Base-by-base conservation (phyloP, 805 yeast species). In the Pichia heedii region DNA sequence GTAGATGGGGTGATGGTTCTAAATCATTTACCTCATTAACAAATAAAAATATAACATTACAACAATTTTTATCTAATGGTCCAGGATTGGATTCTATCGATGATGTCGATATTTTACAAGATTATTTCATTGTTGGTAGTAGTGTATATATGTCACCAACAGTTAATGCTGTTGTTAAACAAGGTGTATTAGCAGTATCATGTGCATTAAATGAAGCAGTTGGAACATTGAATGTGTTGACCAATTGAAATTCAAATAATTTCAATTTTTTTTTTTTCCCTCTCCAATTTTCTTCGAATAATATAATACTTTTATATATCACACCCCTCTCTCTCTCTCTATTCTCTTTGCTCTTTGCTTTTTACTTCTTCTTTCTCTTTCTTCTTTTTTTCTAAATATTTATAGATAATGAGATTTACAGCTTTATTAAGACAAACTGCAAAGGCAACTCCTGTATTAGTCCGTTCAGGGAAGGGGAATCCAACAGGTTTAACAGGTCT, bases 131-230 rank as follows among this genome's bases (percentile, higher is more conserved):
- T 38, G 78, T 88, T 34, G 96, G 96, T 4, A 94, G 95, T 18
- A 88, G 86, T 56, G 82, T 93, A 2, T 93, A 88, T 63, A 90
- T 85, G 77, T 82, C 96, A 0, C 97, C 97, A 0, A 67, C 77
- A 16, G 71, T 85, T 1, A 78, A 79, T 55, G 79, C 84, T 33
- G 73, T 89, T 3, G 67, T 90, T 7, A 9, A 33, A 16, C 41
- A 36, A 22, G 29, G 36, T 8, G 27, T 40, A 6, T 19, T 36
- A 24, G 15, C 36, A 10, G 22, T 41, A 2, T n/a, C 36, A 3
- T 21, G 35, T 12, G 26, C 40, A 4, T 9, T 41, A 3, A 19
- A 29, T 4, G 34, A 29, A 12, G 3, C 15, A 13, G 32, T 29
- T 13, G 13, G 32, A 16, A 13, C 15, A 29, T 29, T 29, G 15